Evolutionary conservation across 2,329 filamentous ascomycete genomes (phyloP), one percentile per base, ranked within the genome.

Genomic region (Xylaria sp.): DNA sequence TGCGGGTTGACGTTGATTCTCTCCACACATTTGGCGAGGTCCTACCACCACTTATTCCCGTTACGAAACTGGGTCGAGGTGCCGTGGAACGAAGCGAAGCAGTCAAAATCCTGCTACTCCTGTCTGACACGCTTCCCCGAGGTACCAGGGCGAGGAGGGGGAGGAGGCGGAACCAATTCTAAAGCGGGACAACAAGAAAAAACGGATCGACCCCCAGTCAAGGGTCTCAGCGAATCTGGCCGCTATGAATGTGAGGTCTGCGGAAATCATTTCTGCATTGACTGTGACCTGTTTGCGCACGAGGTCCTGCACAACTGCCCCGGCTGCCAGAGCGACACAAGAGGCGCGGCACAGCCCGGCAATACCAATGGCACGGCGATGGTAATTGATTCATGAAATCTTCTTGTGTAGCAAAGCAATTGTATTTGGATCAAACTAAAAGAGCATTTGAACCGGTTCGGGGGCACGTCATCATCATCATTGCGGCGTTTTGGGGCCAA

Each of bases 291-390:
- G 23, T 97, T 95, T 78, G 91, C 92, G 23, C 95, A 99, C 75
- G 93, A 97, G 78, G 87, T 96, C 12, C 86, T 97, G 54, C 94
- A 99, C 75, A 98, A 98, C 77, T 99, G 95, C 73, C 94, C 95
- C 0, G 94, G 94, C 0, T 99, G 95, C 76, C 89, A 87, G 76
- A 85, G 84, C 71, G 80, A 81, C 60, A 79, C 77, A 3, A 72
- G 80, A 19, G 73, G 69, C 17, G 46, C 33, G 38, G 21, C 62
- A 52, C 67, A 65, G 21, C 63, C 63, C 5, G 56, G 57, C 65
- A 74, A 51, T 60, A 70, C 33, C 67, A 77, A 55, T 68, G 72
- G 28, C 78, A 80, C 47, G 78, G 79, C 31, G 75, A 83, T 85
- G 79, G 78, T 75, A 14, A 75, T 84, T 64, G 78, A 82, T 71